These are phyloP conservation scores for Pseudomassariella vexata DNA, from an alignment of 2,329 filamentous ascomycete species.

Conservation along the genomic window DNA sequence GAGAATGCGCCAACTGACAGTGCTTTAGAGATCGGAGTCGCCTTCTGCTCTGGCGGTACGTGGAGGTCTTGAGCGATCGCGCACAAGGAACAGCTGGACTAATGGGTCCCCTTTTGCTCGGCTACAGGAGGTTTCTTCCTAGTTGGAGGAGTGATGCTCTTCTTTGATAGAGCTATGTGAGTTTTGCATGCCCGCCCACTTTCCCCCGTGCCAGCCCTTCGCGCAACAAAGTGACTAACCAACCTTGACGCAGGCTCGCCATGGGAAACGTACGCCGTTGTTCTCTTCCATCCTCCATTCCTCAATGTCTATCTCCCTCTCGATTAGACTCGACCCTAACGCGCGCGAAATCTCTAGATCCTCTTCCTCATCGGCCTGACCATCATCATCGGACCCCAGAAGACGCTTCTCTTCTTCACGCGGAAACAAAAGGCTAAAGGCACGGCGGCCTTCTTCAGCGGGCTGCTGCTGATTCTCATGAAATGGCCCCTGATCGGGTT, in stretches of 20 bases:
- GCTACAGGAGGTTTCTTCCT: slow-evolving; percentile 89
- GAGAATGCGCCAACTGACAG: slow-evolving; percentile 23
- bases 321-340: slow-evolving; percentile 10
- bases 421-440: slow-evolving; percentile 89
- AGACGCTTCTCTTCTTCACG: slow-evolving; percentile 91
- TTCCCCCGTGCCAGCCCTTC: slow-evolving; percentile 2
- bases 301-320: slow-evolving; percentile 6
- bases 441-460: slow-evolving; percentile 78
- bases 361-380: slow-evolving; percentile 96
- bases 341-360: too few relatives aligned
- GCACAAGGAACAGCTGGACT: slow-evolving; percentile 9
- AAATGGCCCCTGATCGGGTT: slow-evolving; percentile 92
- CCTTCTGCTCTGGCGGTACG: slow-evolving; percentile 96
- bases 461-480: slow-evolving; percentile 79
- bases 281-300: slow-evolving; percentile 4
- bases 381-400: slow-evolving; percentile 87
- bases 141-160: slow-evolving; percentile 87
- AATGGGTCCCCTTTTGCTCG: slow-evolving; percentile 12
- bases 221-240: slow-evolving; percentile 9
- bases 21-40: slow-evolving; percentile 82
- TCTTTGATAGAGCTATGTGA: slow-evolving; percentile 95
- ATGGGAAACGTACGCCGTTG: slow-evolving; percentile 81
- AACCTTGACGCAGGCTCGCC: slow-evolving; percentile 59
- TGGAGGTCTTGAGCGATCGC: slow-evolving; percentile 22
- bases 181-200: slow-evolving; percentile 23